A percentile compares a stretch with the other conserved stretches of the same genome.
Evolutionary conservation across 1,139 yeast species (phyloP).

Genomic region (Suhomyces ambrosiae): DNA sequence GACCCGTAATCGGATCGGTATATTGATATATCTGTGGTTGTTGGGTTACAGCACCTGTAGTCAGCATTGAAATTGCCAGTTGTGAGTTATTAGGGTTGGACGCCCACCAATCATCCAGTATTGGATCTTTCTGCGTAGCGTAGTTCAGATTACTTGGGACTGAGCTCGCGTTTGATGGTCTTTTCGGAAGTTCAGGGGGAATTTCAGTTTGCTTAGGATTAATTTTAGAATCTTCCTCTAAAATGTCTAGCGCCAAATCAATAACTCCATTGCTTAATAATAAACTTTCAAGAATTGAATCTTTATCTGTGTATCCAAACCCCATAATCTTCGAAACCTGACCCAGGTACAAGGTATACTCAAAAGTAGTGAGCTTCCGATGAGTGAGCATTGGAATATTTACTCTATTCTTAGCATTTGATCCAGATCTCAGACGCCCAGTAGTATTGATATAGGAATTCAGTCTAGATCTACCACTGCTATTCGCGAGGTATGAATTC

Average conservation of each 20-base stretch:
- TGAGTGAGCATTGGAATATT: slow-evolving; percentile 41
- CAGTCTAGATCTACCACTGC: slow-evolving; percentile 23
- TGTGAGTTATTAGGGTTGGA: slow-evolving; percentile 11
- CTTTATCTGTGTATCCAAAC: slow-evolving; percentile 52
- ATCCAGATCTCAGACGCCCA: slow-evolving; percentile 21
- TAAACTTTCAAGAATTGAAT: slow-evolving; percentile 53
- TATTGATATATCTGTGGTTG: slow-evolving; percentile 57
- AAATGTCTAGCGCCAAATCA: slow-evolving; percentile 49
- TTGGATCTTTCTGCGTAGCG: not conserved
- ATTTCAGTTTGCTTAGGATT: slow-evolving; percentile 40
- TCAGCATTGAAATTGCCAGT: not conserved
- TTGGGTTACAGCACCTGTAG: slow-evolving; percentile 1
- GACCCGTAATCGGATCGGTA: slow-evolving; percentile 64
- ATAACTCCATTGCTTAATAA: slow-evolving; percentile 49
- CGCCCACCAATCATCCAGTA: slow-evolving; percentile 32
- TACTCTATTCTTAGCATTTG: slow-evolving; percentile 9
- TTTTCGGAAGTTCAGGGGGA: slow-evolving; percentile 44
- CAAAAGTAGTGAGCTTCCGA: slow-evolving; percentile 46
- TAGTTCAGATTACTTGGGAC: slow-evolving; percentile 2
- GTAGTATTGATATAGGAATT: slow-evolving; percentile 16
- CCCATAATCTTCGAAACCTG: slow-evolving; percentile 43
- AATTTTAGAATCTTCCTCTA: slow-evolving; percentile 42
- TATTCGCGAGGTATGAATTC: slow-evolving; percentile 9
- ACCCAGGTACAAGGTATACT: slow-evolving; percentile 40
- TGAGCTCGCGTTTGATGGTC: slow-evolving; percentile 30